Evolutionary conservation across 73 alveolate genomes (phyloP), one percentile per base, ranked within the genome.

Genomic region (Paramecium sexaurelia): DNA sequence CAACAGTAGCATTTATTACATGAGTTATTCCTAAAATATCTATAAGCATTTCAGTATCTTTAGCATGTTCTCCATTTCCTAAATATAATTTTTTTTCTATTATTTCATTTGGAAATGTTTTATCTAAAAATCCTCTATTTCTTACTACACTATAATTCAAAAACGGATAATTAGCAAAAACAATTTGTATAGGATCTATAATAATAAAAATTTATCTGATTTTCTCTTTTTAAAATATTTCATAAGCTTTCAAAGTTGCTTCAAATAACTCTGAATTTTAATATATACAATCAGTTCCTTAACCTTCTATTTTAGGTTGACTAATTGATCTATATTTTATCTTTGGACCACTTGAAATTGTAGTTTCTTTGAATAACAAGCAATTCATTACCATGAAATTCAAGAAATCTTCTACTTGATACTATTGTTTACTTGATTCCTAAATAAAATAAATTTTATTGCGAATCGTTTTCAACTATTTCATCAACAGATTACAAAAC

Each of bases 1-100:
- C 92, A 61, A 86, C 43, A 9, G 94, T 90, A 1, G 75, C 92
- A 69, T 90, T 90, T 17, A 69, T 17, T 22, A 90, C 78, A 47
- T 90, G 94, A 27, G 94, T 90, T 55, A 90, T 90, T n/a, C 78
- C 51, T 27, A 90, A 55, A 6, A 29, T 29, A 43, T 78, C 90
- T 78, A 19, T 24, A 1, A 78, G 36, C 90, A 78, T 78, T 78
- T 78, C 90, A 78, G 29, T 33, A 24, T 78, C 90, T 45, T 33
- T 0, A 78, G 90, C 90, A 78, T 78, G 90, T 19, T 78, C 90
- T 7, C 73, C 90, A 20, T n/a, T 61, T 0, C 90, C 90, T 20
- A 78, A 22, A 26, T 78, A 78, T 24, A 78, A 78, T 78, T 78
- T 40, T 13, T 78, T 78, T 20, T 78, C 90, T 1, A 78, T 40